Evolutionary conservation across 108 stramenopile genomes (phyloP).

Genomic region (Cyclotella sp.): DNA sequence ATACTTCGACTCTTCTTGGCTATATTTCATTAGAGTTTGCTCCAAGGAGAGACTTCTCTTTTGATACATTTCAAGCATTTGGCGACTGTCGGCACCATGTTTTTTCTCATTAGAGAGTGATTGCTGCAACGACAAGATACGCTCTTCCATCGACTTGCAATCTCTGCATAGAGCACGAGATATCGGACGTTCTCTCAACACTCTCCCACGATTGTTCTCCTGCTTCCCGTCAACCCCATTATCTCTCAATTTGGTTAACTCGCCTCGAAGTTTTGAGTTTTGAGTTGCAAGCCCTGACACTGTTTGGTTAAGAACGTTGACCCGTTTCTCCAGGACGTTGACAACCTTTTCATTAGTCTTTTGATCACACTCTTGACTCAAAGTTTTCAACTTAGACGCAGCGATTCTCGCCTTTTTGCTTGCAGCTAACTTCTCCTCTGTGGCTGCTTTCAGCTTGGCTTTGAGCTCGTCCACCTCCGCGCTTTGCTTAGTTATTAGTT

Average conservation of each 20-base stretch:
- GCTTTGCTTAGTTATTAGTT: slow-evolving; percentile 29
- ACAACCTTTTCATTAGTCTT: slow-evolving; percentile 16
- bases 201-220: not conserved
- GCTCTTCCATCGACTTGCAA: slow-evolving; percentile 19
- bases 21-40: slow-evolving; percentile 14
- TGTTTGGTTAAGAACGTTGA: slow-evolving; percentile 43
- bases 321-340: slow-evolving; percentile 30
- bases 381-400: slow-evolving; percentile 30
- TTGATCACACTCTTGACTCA: slow-evolving; percentile 11
- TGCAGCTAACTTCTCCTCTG: slow-evolving; percentile 32
- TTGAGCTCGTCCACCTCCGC: slow-evolving; percentile 28
- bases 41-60: slow-evolving; percentile 24
- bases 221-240: slow-evolving; percentile 11
- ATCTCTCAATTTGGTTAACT: slow-evolving; percentile 22
- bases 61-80: slow-evolving; percentile 17
- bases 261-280: slow-evolving; percentile 38
- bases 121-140: slow-evolving; percentile 15
- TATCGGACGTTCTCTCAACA: slow-evolving; percentile 3
- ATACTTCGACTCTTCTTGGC: slow-evolving; percentile 7
- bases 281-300: slow-evolving; percentile 39
- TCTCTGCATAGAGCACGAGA: slow-evolving; percentile 11
- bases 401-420: slow-evolving; percentile 26
- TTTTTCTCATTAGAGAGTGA: slow-evolving; percentile 22
- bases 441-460: slow-evolving; percentile 15
- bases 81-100: slow-evolving; percentile 4